These are phyloP conservation scores for Penicillium psychrosexuale DNA, from an alignment of 2,329 filamentous ascomycete genomes.

Conservation along the genomic window DNA sequence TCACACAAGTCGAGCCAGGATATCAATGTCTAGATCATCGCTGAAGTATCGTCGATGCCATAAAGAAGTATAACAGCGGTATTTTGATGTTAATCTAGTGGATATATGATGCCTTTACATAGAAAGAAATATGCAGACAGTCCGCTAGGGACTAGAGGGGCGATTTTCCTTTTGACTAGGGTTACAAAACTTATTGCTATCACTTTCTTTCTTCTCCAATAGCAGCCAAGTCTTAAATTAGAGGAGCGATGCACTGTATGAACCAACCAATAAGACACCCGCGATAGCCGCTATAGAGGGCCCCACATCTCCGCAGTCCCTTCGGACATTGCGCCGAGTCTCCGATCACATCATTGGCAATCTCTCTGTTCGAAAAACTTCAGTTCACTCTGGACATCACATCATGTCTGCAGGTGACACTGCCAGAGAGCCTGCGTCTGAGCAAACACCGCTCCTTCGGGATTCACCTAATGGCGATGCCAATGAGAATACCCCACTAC, in stretches of 20 bases:
- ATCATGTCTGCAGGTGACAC: conserved; percentile 8
- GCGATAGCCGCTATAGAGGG: background rate
- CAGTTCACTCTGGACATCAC: background rate
- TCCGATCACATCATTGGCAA: background rate
- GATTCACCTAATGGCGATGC: conserved; percentile 10
- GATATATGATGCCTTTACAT: background rate
- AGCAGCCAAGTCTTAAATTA: no score
- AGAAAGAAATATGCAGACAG: no score
- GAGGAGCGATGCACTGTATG: background rate
- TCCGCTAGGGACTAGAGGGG: no score
- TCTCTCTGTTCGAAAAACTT: background rate
- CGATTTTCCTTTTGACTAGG: background rate
- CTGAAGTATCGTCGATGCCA: conserved; percentile 8
- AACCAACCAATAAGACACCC: background rate
- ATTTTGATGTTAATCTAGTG: background rate
- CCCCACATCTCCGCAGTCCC: background rate
- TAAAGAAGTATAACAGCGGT: background rate
- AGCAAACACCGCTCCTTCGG: conserved; percentile 33
- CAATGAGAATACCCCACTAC: conserved; percentile 22
- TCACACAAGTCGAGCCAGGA: conserved; percentile 13
- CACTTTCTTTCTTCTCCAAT: background rate
- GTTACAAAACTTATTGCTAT: background rate
- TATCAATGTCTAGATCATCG: conserved; percentile 16
- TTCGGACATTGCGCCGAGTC: background rate
- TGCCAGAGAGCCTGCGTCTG: conserved; percentile 19